Conservation (phyloP, 225 moss, liverwort and hornwort species). For the Neckera pumila region DNA sequence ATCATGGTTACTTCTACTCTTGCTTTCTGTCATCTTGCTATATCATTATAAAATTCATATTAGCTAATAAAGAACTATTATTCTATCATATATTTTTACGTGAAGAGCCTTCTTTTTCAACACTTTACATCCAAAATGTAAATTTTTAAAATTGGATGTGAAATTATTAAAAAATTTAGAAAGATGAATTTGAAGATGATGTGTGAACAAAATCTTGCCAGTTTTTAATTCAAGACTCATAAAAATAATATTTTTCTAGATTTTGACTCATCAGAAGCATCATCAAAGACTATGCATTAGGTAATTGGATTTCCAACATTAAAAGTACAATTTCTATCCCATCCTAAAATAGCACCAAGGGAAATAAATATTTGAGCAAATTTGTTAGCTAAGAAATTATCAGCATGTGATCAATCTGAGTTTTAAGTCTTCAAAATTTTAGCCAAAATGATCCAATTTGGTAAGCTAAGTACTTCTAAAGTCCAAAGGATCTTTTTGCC, state of each 20-base stretch:
- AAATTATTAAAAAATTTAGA: not conserved
- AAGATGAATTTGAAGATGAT: not conserved
- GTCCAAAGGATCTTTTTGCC: not conserved
- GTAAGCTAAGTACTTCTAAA: not conserved
- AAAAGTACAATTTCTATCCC: not conserved
- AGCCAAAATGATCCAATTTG: not conserved
- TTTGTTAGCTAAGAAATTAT: not conserved
- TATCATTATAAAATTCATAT: not conserved
- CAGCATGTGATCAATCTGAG: not conserved
- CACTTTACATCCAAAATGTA: not conserved
- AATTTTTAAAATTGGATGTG: not conserved
- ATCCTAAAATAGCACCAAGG: not conserved
- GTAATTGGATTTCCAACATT: not conserved
- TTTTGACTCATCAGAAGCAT: not conserved
- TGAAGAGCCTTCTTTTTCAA: not conserved
- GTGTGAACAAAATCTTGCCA: not conserved
- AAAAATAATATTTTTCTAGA: accelerated
- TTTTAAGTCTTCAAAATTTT: not conserved
- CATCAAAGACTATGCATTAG: not conserved
- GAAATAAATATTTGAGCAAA: not conserved
- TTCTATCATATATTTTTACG: not conserved
- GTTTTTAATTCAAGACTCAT: not conserved
- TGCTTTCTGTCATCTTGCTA: not conserved
- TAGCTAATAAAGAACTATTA: not conserved
- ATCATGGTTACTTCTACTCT: not conserved